These are phyloP conservation scores for Capniomyces stellatus DNA, from an alignment of 371 early-diverging fungal genomes.

Conservation along the genomic window DNA sequence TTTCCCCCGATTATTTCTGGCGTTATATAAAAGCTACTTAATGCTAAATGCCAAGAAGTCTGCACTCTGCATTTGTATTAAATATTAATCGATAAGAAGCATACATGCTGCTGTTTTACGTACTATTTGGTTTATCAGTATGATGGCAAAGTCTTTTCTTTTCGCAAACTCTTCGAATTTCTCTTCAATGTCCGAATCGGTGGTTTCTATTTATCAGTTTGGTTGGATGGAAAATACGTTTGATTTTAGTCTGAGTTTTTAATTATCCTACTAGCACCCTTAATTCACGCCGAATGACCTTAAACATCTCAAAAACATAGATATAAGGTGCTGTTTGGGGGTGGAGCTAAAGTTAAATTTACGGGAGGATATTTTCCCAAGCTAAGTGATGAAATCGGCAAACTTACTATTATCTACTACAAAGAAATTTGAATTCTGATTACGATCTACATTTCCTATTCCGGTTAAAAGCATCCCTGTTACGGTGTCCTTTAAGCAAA, in stretches of 20 bases:
- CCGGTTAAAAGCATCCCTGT: slow-evolving; percentile 95
- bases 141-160: slow-evolving; percentile 93
- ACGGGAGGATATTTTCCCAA: too few species aligned
- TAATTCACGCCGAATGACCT: not conserved
- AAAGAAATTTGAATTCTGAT: slow-evolving; percentile 79
- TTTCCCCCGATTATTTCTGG: not conserved
- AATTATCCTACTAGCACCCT: not conserved
- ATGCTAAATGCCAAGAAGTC: too few species aligned
- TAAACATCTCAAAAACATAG: slow-evolving; percentile 1
- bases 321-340: too few species aligned
- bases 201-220: slow-evolving; percentile 74
- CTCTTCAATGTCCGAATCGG: slow-evolving; percentile 76
- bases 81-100: too few species aligned
- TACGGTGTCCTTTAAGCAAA: slow-evolving; percentile 84
- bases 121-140: slow-evolving; percentile 91
- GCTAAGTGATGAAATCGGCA: not conserved
- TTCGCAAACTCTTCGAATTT: slow-evolving; percentile 69
- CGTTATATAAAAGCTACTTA: too few species aligned
- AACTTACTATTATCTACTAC: slow-evolving; percentile 83
- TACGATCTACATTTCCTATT: slow-evolving; percentile 75
- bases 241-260: not conserved
- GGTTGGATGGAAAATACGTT: not conserved
- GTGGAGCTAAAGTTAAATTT: too few species aligned
- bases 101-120: too few species aligned
- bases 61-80: too few species aligned